Base-by-base conservation (phyloP, 1,284 basidiomycete species). In the Irpex sp. region DNA sequence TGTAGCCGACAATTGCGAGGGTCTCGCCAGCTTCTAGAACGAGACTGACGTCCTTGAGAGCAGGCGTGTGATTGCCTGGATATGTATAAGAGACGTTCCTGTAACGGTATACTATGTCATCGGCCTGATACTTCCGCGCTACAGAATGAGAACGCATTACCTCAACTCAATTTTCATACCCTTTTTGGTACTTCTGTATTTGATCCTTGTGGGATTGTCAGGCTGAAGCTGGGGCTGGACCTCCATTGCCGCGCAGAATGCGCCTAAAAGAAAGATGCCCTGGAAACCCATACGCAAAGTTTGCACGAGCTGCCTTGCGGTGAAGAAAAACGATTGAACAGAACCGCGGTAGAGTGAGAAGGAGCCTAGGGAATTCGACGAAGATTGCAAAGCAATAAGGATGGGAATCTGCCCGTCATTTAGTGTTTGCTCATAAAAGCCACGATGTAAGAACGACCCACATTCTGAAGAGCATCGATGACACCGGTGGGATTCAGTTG, bases 1-100 rank as follows among this genome's bases (percentile, higher is more conserved):
- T 92, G 71, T 85, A 87, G 11, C 92, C 92, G 31, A 95, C 93
- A 63, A 95, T 86, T 7, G 93, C 93, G 57, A 94, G 81, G 26
- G 82, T 87, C 76, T 93, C 89, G 11, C 92, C 92, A 9, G 90
- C 78, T 62, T 84, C 77, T 51, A 95, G 77, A 26, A 78, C 80
- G 67, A 95, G 85, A 69, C 79, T 89, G 68, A 94, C 81, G 70
- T 89, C 79, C 66, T 76, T 79, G 57, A 95, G 74, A 36, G 88
- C 86, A 35, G 89, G 84, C 60, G 86, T 83, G 56, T 75, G 78
- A 66, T 81, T 81, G 36, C 89, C 90, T 11, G 90, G 90, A 75
- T 94, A 94, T 4, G 88, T 88, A 69, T 88, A 94, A 15, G 83
- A 85, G 54, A 94, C 69, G 68, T 86, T 83, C 70, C 87, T 90